Conservation (phyloP, 2,329 filamentous ascomycete species). For the Lachnellula suecica region DNA sequence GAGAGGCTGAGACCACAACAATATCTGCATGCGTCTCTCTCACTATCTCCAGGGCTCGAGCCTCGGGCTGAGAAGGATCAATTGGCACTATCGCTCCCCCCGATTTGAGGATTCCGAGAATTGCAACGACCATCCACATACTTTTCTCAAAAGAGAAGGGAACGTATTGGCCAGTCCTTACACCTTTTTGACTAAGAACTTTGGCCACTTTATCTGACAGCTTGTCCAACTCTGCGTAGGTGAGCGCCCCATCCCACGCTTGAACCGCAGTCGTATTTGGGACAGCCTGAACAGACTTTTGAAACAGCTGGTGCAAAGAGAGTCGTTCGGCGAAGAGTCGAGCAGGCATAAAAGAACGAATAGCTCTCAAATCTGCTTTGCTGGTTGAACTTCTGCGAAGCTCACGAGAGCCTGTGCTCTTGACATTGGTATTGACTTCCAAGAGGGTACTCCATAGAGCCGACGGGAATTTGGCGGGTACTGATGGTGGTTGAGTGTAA, state of each 20-base stretch:
- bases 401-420: not conserved
- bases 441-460: not conserved
- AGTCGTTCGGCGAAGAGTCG: not conserved
- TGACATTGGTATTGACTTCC: not conserved
- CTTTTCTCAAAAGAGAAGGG: conserved; percentile 27
- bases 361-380: not conserved
- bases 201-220: conserved; percentile 15
- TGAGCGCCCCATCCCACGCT: conserved; percentile 22
- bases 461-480: not conserved
- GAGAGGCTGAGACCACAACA: not conserved
- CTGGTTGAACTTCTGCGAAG: too few species aligned
- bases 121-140: conserved; percentile 21
- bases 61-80: conserved; percentile 26
- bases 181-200: conserved; percentile 11
- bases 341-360: not conserved
- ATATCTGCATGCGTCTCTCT: not conserved
- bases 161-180: conserved; percentile 13
- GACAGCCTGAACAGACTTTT: not conserved
- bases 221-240: conserved; percentile 19
- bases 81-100: conserved; percentile 28
- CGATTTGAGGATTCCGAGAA: conserved; percentile 24
- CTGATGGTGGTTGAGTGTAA: not conserved
- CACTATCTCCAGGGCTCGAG: conserved; percentile 11
- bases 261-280: conserved; percentile 9
- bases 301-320: not conserved